These are phyloP conservation scores for Cichorium intybus DNA, from an alignment of 140 eudicot genomes.

Conservation along the genomic window DNA sequence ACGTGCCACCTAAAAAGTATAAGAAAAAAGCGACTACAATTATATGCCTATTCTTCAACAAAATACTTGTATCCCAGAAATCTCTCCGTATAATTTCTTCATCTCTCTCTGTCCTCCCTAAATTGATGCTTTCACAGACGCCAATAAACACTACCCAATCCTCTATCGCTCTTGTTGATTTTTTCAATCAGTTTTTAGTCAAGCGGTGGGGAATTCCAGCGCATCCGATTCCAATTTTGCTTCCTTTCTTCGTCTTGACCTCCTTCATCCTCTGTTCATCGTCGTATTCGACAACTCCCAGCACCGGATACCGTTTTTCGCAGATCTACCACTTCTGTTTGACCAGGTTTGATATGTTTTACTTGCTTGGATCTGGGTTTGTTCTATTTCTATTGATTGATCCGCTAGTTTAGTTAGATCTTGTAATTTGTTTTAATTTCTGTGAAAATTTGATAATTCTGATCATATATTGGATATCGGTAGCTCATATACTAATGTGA, in stretches of 20 bases:
- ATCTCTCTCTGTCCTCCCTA: constrained; percentile 22
- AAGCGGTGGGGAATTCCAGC: not conserved
- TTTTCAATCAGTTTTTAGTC: not conserved
- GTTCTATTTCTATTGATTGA: constrained; percentile 4
- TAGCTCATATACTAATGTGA: constrained; percentile 10
- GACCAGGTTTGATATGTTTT: constrained; percentile 25
- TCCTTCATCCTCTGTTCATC: not conserved
- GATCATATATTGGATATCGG: constrained; percentile 6
- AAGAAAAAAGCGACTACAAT: not conserved
- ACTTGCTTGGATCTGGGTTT: constrained; percentile 18
- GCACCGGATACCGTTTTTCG: not conserved
- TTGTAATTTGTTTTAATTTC: constrained; percentile 8
- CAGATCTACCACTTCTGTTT: constrained; percentile 28
- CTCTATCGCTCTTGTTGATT: constrained; percentile 2
- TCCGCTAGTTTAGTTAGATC: constrained; percentile 12
- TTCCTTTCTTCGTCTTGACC: not conserved
- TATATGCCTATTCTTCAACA: not conserved
- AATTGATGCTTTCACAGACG: constrained; percentile 24
- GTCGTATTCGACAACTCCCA: not conserved
- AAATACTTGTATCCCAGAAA: constrained; percentile 22
- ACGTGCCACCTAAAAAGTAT: constrained; percentile 17
- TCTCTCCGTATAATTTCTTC: constrained; percentile 22
- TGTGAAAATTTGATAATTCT: not conserved
- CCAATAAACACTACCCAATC: constrained; percentile 16
- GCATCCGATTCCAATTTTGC: constrained; percentile 14